A percentile compares a stretch with the other conserved stretches of the same genome.
phyloP scores from a whole-genome alignment of 1,284 basidiomycete genomes.

The Fistulina hepatica region DNA sequence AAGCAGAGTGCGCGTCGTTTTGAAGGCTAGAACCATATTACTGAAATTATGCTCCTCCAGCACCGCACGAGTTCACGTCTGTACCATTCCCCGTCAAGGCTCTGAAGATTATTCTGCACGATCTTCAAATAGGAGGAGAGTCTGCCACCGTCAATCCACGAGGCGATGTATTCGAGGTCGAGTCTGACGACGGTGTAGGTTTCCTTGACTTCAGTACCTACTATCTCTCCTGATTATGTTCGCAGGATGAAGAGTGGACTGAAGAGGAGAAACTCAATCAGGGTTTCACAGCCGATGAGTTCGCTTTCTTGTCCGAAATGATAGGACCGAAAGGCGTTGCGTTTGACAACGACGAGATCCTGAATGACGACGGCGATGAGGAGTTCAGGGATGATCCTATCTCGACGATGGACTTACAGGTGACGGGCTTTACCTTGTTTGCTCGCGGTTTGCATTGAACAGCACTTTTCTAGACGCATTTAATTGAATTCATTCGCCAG shows the following conservation, averaged over 20 bases:
- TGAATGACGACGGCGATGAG: slow-evolving; percentile 68
- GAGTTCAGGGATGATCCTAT: slow-evolving; percentile 82
- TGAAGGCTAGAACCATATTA: slow-evolving; percentile 2
- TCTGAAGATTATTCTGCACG: slow-evolving; percentile 80
- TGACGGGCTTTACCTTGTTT: slow-evolving; percentile 26
- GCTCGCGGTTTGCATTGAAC: slow-evolving; percentile 3
- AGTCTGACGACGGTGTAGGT: slow-evolving; percentile 71
- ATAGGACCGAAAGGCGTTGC: slow-evolving; percentile 56
- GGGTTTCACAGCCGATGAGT: slow-evolving; percentile 51
- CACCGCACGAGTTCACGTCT: slow-evolving; percentile 75
- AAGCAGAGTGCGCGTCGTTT: slow-evolving; percentile 55
- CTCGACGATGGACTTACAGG: slow-evolving; percentile 82
- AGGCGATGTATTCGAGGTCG: slow-evolving; percentile 40
- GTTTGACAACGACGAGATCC: slow-evolving; percentile 62
- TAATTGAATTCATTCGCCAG: slow-evolving; percentile 58
- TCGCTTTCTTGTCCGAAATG: slow-evolving; percentile 58
- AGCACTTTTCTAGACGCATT: slow-evolving; percentile 45
- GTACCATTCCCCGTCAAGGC: slow-evolving; percentile 87
- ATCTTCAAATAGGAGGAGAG: slow-evolving; percentile 68
- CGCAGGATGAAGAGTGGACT: slow-evolving; percentile 83
- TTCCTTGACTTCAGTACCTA: slow-evolving; percentile 7
- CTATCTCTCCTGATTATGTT: slow-evolving; percentile 4
- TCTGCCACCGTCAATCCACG: slow-evolving; percentile 48
- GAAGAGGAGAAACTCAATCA: slow-evolving; percentile 47
- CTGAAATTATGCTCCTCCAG: slow-evolving; percentile 29